Conservation (phyloP, 179 eudicot species). For the Amaranthus tricolor region DNA sequence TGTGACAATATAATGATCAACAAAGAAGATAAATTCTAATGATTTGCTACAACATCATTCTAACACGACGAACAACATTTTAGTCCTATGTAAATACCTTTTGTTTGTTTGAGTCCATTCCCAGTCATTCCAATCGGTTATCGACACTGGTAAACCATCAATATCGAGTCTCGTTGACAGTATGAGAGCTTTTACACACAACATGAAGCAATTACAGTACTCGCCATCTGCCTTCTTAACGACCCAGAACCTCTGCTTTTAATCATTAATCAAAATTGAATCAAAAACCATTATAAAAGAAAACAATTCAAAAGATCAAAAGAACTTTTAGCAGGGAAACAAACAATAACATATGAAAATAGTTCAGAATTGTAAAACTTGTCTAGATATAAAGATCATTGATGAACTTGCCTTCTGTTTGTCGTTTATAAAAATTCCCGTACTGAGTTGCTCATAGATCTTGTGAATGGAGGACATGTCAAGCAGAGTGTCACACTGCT, state of each 20-base stretch:
- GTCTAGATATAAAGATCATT: not conserved
- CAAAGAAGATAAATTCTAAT: too few relatives aligned
- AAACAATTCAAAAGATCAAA: too few relatives aligned
- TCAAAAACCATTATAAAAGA: not conserved
- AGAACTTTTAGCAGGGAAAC: too few relatives aligned
- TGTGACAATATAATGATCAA: not conserved
- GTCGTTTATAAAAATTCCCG: conserved; percentile 38
- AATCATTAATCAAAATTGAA: not conserved
- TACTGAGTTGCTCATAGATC: conserved; percentile 40
- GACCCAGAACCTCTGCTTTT: conserved; percentile 54
- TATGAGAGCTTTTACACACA: conserved; percentile 42
- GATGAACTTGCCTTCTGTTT: conserved; percentile 16
- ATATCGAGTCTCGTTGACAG: not conserved
- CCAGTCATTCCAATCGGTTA: conserved; percentile 36
- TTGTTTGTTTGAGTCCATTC: conserved; percentile 28
- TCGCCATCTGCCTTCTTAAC: conserved; percentile 28
- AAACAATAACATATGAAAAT: too few relatives aligned
- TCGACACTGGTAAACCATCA: conserved; percentile 39
- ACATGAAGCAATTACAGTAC: conserved; percentile 53
- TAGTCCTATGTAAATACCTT: not conserved
- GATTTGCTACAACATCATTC: not conserved
- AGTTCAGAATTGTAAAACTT: not conserved
- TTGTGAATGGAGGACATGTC: conserved; percentile 38
- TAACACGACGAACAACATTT: not conserved
- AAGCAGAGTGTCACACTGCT: conserved; percentile 39